Base-by-base conservation (phyloP, 2,329 filamentous ascomycete species). In the Nemania sp. region DNA sequence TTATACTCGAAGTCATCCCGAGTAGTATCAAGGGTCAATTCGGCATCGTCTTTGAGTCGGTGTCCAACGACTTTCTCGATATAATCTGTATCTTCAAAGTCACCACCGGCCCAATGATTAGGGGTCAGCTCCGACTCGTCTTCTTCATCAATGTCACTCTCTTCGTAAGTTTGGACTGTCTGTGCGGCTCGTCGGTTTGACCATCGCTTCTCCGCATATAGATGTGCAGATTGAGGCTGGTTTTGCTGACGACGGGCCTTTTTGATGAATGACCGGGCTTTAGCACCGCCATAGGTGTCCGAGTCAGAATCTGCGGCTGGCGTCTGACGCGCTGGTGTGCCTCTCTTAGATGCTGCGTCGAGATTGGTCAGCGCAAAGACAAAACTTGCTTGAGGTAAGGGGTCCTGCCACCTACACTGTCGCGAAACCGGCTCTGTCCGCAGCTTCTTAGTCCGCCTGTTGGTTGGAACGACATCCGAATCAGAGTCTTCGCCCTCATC, bases 51-150 rank as follows among this genome's bases (percentile, higher is more conserved):
- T 73, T 87, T 90, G 39, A 91, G 79, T 50, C 90, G 87, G 75
- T 98, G 93, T 66, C 96, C 91, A 55, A 99, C 85, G 54, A 99
- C 90, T 65, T 91, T 87, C 73, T 99, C 95, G 66, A 99, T 92
- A 68, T 92, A 92, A 17, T 92, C 91, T 3, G 88, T 86, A 69
- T 88, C 88, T 71, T 96, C 90, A 65, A 86, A 84, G 57, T 87
- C 85, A 50, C 83, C 85, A 29, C 81, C 83, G 40, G 77, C 78
- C 83, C 89, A 93, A 73, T 95, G 87, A 65, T 84, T 87, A 4
- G 90, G 87, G 1, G 87, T 88, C 68, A 83, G 76, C 49, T 90
- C 87, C 5, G 84, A 83, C 45, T 89, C 88, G 6, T 87, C 85
- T 25, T 87, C 85, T 3, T 87, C 80, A 12, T 88, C 87, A n/a